Conservation (phyloP, 805 yeast genomes). For the Clavispora fructus region DNA sequence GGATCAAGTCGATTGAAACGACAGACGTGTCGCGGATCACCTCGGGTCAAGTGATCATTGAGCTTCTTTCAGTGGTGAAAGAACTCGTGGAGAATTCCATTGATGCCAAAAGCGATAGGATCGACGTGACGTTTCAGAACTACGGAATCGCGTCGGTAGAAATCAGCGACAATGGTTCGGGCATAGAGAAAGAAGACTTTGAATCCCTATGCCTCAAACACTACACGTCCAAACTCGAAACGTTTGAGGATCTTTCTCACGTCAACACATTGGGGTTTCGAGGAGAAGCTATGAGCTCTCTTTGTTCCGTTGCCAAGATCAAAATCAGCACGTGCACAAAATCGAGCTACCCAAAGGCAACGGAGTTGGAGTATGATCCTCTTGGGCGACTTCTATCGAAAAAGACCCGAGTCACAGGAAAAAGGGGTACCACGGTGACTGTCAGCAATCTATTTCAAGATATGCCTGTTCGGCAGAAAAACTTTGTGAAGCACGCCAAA, state of each 20-base stretch:
- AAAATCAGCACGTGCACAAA: constrained; percentile 46
- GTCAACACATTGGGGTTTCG: constrained; percentile 67
- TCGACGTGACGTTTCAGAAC: constrained; percentile 64
- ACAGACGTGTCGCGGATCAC: constrained; percentile 71
- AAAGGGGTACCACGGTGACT: constrained; percentile 63
- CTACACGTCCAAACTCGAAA: constrained; percentile 58
- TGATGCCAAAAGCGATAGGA: constrained; percentile 67
- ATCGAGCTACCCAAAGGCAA: constrained; percentile 51
- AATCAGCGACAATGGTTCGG: constrained; percentile 63
- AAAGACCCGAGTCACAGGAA: constrained; percentile 41
- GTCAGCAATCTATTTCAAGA: constrained; percentile 57
- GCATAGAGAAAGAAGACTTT: constrained; percentile 52
- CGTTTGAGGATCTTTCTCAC: constrained; percentile 48
- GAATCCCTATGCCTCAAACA: constrained; percentile 53
- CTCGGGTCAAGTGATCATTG: constrained; percentile 90
- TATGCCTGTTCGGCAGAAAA: constrained; percentile 79
- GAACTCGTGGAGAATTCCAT: constrained; percentile 84
- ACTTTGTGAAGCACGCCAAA: constrained; percentile 59
- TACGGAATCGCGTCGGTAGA: constrained; percentile 72
- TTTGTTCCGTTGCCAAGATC: constrained; percentile 51
- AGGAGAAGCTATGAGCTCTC: constrained; percentile 75
- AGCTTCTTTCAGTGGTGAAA: constrained; percentile 69
- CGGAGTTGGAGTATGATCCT: constrained; percentile 46
- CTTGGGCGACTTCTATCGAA: constrained; percentile 44
- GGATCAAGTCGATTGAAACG: constrained; percentile 22